phyloP scores from a whole-genome alignment of 2,329 filamentous ascomycete genomes.

The Colletotrichum gigasporum region DNA sequence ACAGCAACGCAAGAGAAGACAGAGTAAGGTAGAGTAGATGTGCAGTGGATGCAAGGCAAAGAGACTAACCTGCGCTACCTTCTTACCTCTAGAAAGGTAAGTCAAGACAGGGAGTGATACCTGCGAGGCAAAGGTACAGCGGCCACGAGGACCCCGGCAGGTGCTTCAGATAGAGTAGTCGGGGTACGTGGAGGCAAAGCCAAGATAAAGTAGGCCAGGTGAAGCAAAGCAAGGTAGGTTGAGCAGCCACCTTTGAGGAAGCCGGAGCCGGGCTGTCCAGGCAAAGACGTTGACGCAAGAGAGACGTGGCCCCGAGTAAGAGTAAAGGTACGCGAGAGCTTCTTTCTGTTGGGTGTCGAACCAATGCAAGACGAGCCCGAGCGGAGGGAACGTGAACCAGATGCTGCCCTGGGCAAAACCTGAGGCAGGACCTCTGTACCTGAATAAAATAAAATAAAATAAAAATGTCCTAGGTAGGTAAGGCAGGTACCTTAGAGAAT shows the following conservation, averaged over 20 bases:
- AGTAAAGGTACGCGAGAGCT: too few species aligned
- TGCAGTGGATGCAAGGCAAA: not conserved
- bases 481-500: too few species aligned
- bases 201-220: too few species aligned
- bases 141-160: not conserved
- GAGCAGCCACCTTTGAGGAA: too few species aligned
- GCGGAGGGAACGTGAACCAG: constrained; percentile 26
- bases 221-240: too few species aligned
- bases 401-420: not conserved
- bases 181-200: too few species aligned
- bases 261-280: too few species aligned
- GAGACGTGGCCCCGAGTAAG: too few species aligned
- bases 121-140: not conserved
- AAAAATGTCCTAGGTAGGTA: not conserved
- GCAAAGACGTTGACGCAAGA: too few species aligned
- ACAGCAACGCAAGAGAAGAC: not conserved
- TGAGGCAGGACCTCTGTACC: constrained; percentile 2
- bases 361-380: constrained; percentile 13
- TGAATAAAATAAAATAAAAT: not conserved
- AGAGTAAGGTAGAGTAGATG: not conserved
- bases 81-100: constrained; percentile 12
- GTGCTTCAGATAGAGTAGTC: not conserved
- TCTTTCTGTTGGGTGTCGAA: constrained; percentile 14
- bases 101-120: not conserved
- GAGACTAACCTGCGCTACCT: not conserved